phyloP scores from a whole-genome alignment of 768 basidiomycete species.

The Russula dissimulans region DNA sequence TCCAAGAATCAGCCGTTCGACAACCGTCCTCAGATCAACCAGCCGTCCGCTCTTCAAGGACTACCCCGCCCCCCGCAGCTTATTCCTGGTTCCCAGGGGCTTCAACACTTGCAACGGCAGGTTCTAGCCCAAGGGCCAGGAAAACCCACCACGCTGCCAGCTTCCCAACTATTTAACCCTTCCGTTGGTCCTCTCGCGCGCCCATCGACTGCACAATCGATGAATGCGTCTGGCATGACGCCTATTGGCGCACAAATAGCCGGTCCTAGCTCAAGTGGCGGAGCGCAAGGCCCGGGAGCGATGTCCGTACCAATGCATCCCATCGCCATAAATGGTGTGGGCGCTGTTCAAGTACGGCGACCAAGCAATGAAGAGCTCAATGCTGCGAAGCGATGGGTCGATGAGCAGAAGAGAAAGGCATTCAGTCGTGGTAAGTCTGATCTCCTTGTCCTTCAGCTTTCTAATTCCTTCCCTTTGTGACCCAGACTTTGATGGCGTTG shows the following conservation, averaged over 20 bases:
- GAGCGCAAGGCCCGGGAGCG: not conserved
- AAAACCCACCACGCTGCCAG: not conserved
- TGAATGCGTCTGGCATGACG: not conserved
- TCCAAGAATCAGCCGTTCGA: slow-evolving; percentile 6
- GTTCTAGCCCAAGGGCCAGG: not conserved
- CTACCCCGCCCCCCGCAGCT: not conserved
- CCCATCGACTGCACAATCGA: slow-evolving; percentile 1
- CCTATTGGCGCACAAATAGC: not conserved
- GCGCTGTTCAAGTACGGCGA: not conserved
- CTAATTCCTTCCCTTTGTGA: not conserved
- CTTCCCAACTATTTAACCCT: not conserved
- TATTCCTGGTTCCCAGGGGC: not conserved
- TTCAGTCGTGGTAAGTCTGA: not conserved
- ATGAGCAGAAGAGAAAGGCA: not conserved
- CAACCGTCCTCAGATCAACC: slow-evolving; percentile 6
- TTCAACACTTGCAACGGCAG: slow-evolving; percentile 1
- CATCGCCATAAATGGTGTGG: not conserved
- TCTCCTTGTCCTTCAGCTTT: not conserved
- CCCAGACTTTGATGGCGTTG: not conserved
- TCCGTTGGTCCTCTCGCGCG: not conserved
- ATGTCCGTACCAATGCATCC: slow-evolving; percentile 6
- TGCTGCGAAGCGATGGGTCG: slow-evolving; percentile 3
- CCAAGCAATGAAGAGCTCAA: not conserved
- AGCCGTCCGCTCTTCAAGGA: not conserved
- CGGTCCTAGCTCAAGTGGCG: not conserved